Conservation (phyloP, 1,284 basidiomycete genomes). For the Ceratobasidium papillatum region DNA sequence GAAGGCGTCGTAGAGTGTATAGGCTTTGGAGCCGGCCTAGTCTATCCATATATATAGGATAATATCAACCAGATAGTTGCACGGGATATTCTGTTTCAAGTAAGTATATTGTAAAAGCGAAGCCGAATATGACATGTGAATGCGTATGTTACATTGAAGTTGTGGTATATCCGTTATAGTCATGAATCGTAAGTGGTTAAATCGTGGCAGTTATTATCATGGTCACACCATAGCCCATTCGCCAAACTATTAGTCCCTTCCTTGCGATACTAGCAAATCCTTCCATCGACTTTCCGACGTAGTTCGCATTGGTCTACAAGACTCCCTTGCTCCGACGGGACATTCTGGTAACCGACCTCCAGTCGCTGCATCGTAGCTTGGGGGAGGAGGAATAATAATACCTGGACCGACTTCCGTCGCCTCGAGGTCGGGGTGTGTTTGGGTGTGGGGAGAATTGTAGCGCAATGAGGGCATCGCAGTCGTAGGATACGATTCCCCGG, state of each 20-base stretch:
- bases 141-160: constrained; percentile 4
- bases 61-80: too few species aligned
- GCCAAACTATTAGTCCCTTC: not conserved
- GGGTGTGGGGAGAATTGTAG: not conserved
- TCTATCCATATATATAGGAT: too few species aligned
- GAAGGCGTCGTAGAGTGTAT: too few species aligned
- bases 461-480: constrained; percentile 18
- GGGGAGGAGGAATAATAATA: constrained; percentile 12
- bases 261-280: not conserved
- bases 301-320: not conserved
- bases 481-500: constrained; percentile 3
- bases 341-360: not conserved
- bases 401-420: constrained; percentile 2
- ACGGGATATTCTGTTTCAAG: not conserved
- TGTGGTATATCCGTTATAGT: not conserved
- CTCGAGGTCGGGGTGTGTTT: not conserved
- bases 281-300: constrained; percentile 19
- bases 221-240: not conserved
- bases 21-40: too few species aligned
- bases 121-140: not conserved
- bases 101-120: not conserved
- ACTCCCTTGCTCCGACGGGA: too few species aligned
- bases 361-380: constrained; percentile 18
- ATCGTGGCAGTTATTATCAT: not conserved
- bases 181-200: not conserved